These are phyloP conservation scores for Citrus cavaleriei DNA, from an alignment of 345 rosid genomes.

Conservation along the genomic window DNA sequence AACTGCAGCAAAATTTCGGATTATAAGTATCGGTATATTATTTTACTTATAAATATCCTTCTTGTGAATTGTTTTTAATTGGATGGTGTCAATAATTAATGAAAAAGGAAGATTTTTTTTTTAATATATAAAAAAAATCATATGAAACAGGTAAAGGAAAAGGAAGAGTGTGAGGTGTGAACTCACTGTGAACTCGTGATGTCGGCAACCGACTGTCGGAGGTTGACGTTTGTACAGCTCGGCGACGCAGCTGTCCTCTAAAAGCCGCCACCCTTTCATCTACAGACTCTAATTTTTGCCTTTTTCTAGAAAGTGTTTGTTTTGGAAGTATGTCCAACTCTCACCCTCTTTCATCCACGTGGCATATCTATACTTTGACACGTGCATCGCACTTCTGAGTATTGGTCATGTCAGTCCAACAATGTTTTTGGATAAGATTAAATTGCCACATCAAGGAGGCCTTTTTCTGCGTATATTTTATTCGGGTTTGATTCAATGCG, in stretches of 20 bases:
- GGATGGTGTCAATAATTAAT: background rate
- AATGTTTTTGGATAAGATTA: constrained; percentile 12
- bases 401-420: background rate
- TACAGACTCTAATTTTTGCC: background rate
- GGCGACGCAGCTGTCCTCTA: background rate
- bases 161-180: background rate
- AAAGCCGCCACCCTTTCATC: background rate
- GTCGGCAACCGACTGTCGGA: constrained; percentile 26
- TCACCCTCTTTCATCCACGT: background rate
- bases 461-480: background rate
- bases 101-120: too few relatives aligned
- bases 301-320: background rate
- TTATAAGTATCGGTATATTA: too few relatives aligned
- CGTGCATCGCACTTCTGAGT: background rate
- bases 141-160: background rate
- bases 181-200: background rate
- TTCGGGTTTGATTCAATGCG: background rate
- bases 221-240: background rate
- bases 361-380: background rate
- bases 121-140: background rate
- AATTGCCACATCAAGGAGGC: background rate
- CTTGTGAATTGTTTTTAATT: background rate
- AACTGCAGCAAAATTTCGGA: too few relatives aligned
- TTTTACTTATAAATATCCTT: too few relatives aligned
- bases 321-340: background rate